Evolutionary conservation across 1,284 basidiomycete species (phyloP).

Genomic region (Cutaneotrichosporon mucoides): DNA sequence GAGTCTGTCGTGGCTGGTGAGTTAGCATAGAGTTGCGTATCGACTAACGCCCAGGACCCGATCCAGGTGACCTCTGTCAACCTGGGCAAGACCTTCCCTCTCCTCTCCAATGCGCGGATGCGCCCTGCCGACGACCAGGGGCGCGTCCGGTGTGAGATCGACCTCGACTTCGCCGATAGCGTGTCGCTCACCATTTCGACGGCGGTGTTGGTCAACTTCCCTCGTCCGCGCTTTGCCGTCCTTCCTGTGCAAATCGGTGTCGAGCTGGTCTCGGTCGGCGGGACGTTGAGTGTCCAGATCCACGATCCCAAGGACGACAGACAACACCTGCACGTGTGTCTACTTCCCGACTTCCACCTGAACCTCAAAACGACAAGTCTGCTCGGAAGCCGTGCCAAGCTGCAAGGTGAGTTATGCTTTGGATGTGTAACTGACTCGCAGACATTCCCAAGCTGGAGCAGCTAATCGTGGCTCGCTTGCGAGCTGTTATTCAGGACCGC

Average conservation of each 20-base stretch:
- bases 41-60: slow-evolving; percentile 43
- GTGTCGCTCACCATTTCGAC: slow-evolving; percentile 55
- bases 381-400: slow-evolving; percentile 56
- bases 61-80: slow-evolving; percentile 56
- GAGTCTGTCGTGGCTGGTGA: slow-evolving; percentile 42
- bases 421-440: slow-evolving; percentile 12
- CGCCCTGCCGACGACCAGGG: slow-evolving; percentile 55
- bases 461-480: slow-evolving; percentile 53
- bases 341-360: slow-evolving; percentile 57
- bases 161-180: slow-evolving; percentile 56
- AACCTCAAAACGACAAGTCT: slow-evolving; percentile 54
- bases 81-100: slow-evolving; percentile 54
- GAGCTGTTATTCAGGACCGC: slow-evolving; percentile 53
- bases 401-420: slow-evolving; percentile 48
- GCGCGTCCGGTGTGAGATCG: slow-evolving; percentile 54
- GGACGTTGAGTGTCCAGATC: slow-evolving; percentile 50
- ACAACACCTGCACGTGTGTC: slow-evolving; percentile 52
- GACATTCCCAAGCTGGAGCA: slow-evolving; percentile 60
- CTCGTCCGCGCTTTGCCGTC: slow-evolving; percentile 56
- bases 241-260: slow-evolving; percentile 56
- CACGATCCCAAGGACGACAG: slow-evolving; percentile 38
- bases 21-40: slow-evolving; percentile 7
- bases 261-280: slow-evolving; percentile 54
- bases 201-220: slow-evolving; percentile 57
- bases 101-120: slow-evolving; percentile 54